Evolutionary conservation across 1,284 basidiomycete genomes (phyloP), one percentile per base, ranked within the genome.

Genomic region (Xerocomus amazonicus): DNA sequence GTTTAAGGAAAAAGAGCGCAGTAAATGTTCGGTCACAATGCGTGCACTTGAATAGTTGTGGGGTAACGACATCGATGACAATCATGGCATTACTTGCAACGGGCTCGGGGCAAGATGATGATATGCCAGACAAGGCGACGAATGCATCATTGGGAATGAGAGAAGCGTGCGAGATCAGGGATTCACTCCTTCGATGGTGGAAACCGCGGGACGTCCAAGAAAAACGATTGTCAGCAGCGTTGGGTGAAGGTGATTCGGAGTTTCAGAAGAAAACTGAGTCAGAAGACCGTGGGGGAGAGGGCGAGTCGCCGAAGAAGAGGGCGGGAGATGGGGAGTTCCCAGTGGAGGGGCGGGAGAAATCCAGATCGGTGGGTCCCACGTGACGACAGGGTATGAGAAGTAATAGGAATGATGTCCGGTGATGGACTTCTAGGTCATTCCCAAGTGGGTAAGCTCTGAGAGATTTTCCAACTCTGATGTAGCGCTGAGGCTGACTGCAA

Each of bases 21-120:
- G 64, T 66, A 9, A 66, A 66, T 0, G 64, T 62, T 35, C 70
- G 64, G 0, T n/a, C 12, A 31, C 64, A 66, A 0, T 56, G 54
- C 0, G 14, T 2, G 13, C 68, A 66, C 1, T 1, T 1, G 9
- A 54, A 57, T 9, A 51, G 55, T 14, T n/a, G 67, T 48, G 2
- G 60, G 53, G 41, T 70, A 65, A 27, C 63, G 59, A 14, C 64
- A 66, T 14, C 64, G 67, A 3, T 61, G 55, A 42, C 58, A 3
- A 67, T 55, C 66, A 69, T 69, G 0, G 67, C 66, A 44, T 56
- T 68, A 32, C 65, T 66, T 0, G 64, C 67, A 1, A 66, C 65
- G 1, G 62, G 60, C 9, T 53, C 61, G 14, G 7, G 33, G 17
- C 59, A 56, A 16, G 44, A 4, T 13, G 38, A 28, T 16, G 7